Evolutionary conservation across 2,329 filamentous ascomycete genomes (phyloP), one percentile per base, ranked within the genome.

Genomic region (Coniochaeta ligniaria): DNA sequence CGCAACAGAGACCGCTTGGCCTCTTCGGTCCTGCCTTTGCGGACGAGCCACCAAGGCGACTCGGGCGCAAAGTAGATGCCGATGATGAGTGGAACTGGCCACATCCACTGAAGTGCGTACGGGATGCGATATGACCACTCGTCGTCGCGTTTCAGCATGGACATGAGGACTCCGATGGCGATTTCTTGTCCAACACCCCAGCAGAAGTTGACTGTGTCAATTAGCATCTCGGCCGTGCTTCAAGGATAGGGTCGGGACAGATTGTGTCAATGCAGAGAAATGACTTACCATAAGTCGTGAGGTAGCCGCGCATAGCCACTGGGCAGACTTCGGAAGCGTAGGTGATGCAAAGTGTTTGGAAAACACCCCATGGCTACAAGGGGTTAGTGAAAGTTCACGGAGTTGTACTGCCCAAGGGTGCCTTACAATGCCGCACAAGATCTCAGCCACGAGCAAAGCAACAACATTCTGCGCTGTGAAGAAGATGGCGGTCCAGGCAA

Each of bases 141-240:
- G 65, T 89, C 86, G 9, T 81, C 72, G 54, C 86, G 81, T 68
- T 80, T 73, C 33, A 89, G 74, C 78, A 90, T 87, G 63, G 81
- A 77, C 68, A 84, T 84, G 66, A 90, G 86, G 61, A 89, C 87
- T 24, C 85, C 87, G 58, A 89, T 86, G 55, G 85, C 87, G 59
- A 91, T 86, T 62, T 87, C 78, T 71, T 91, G 87, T 20, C 88
- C 88, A n/a, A 90, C 76, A 41, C 86, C 88, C 87, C 87, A 90
- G 78, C 87, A 90, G 68, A 88, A 86, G 75, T 90, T 89, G 73
- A 89, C 84, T 47, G 43, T 9, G 9, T 26, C 11, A 20, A n/a
- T 47, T 14, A 47, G 43, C 22, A 45, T 20, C 6, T 45, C 41
- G 20, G 6, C 6, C 16, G 11, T 20, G 20, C 17, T 4, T 45